phyloP scores from a whole-genome alignment of 768 basidiomycete genomes.

The Clathrus columnatus region DNA sequence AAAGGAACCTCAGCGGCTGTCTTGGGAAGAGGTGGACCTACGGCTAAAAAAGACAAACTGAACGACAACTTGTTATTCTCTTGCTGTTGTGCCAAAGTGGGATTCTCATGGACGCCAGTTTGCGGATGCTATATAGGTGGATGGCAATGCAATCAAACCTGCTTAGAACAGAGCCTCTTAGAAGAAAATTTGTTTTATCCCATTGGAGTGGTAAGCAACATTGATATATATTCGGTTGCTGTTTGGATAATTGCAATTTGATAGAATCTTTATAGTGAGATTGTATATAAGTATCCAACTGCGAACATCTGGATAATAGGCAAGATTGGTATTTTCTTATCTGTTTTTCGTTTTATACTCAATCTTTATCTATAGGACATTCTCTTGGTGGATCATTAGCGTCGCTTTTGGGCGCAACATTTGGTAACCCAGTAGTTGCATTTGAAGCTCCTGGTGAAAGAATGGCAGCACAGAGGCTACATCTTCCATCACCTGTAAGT shows the following conservation, averaged over 20 bases:
- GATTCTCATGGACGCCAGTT: slow-evolving; percentile 87
- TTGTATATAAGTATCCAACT: slow-evolving; percentile 83
- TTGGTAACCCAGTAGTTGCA: slow-evolving; percentile 86
- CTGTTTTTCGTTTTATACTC: not conserved
- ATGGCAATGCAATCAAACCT: slow-evolving; percentile 71
- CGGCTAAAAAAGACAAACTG: slow-evolving; percentile 78
- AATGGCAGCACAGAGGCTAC: slow-evolving; percentile 66
- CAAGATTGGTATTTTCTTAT: slow-evolving; percentile 15
- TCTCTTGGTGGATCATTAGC: slow-evolving; percentile 84
- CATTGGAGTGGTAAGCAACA: slow-evolving; percentile 58
- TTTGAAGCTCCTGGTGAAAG: slow-evolving; percentile 74
- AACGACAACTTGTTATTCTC: slow-evolving; percentile 96
- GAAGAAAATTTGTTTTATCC: slow-evolving; percentile 87
- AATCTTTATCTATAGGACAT: slow-evolving; percentile 32
- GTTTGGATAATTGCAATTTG: not conserved
- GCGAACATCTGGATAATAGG: slow-evolving; percentile 87
- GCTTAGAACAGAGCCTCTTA: slow-evolving; percentile 67
- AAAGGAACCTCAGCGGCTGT: slow-evolving; percentile 86
- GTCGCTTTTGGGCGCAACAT: slow-evolving; percentile 77
- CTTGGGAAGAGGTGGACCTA: slow-evolving; percentile 71
- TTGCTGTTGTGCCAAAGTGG: slow-evolving; percentile 94
- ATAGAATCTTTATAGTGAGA: slow-evolving; percentile 88
- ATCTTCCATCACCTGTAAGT: slow-evolving; percentile 78
- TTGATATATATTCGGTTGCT: not conserved
- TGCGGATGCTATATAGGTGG: slow-evolving; percentile 77